A percentile compares a stretch with the other conserved stretches of the same genome.
Conservation (phyloP, 257 asterid genomes). For the Rubia yunnanensis region DNA sequence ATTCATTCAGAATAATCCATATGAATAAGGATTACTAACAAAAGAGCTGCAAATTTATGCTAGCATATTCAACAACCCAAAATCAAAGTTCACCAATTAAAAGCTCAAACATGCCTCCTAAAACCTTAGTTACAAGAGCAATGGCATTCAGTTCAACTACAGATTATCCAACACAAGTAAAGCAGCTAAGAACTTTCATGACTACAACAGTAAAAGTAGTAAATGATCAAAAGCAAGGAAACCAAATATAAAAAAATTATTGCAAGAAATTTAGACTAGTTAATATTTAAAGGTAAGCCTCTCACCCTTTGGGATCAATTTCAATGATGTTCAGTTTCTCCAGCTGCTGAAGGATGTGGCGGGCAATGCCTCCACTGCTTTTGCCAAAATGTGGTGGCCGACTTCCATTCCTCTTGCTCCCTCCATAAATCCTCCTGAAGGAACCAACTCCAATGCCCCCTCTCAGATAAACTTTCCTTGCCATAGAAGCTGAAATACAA, state of each 20-base stretch:
- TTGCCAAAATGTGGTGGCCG: conserved; percentile 57
- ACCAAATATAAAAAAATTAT: neutral
- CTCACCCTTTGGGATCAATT: conserved; percentile 50
- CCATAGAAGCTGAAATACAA: conserved; percentile 63
- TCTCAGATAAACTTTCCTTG: conserved; percentile 67
- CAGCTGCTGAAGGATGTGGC: conserved; percentile 64
- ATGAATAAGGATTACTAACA: neutral
- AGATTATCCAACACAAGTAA: neutral
- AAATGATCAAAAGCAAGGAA: too few species aligned
- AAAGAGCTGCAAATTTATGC: neutral
- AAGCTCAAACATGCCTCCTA: neutral
- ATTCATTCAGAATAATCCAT: neutral
- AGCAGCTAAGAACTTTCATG: neutral
- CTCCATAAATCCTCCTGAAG: conserved; percentile 74
- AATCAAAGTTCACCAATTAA: too few species aligned
- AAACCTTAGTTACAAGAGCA: too few species aligned
- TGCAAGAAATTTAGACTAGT: neutral
- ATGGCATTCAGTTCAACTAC: neutral
- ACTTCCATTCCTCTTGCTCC: conserved; percentile 76
- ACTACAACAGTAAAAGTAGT: too few species aligned
- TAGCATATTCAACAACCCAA: neutral
- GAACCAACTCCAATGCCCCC: conserved; percentile 85
- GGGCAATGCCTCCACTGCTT: conserved; percentile 60
- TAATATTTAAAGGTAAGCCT: neutral
- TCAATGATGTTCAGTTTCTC: conserved; percentile 48